Conservation (phyloP, 2,329 filamentous ascomycete species). For the Aschersonia sp. region DNA sequence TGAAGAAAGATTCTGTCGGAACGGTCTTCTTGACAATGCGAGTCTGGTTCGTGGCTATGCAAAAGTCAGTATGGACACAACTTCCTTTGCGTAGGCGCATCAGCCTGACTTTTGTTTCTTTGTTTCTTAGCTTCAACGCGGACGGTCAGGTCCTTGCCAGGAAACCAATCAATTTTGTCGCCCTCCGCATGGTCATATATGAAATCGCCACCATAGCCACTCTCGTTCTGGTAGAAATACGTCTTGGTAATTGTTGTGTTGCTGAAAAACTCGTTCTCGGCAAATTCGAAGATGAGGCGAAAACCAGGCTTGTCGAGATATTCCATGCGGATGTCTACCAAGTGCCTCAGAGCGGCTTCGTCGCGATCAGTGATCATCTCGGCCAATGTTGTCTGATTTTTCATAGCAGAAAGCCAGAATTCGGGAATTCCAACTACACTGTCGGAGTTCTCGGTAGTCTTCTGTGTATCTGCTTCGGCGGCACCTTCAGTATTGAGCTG, state of each 20-base stretch:
- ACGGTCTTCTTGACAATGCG: conserved; percentile 98
- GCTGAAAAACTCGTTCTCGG: conserved; percentile 88
- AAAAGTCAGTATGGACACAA: conserved; percentile 1
- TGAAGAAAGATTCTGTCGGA: conserved; percentile 96
- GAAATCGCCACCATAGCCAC: conserved; percentile 95
- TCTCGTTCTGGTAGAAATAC: conserved; percentile 98
- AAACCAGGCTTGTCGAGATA: conserved; percentile 97
- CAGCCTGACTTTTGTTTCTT: conserved; percentile 86
- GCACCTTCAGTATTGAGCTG: conserved; percentile 54
- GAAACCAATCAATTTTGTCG: conserved; percentile 95
- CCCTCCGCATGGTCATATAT: conserved; percentile 99
- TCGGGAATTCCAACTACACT: conserved; percentile 74
- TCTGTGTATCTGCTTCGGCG: conserved; percentile 38
- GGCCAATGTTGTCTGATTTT: conserved; percentile 92
- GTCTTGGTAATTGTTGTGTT: conserved; percentile 98
- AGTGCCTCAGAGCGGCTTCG: conserved; percentile 78
- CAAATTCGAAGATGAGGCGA: conserved; percentile 94
- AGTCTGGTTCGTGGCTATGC: conserved; percentile 90
- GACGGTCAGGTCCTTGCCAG: conserved; percentile 83
- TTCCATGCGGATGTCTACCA: conserved; percentile 95
- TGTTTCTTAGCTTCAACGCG: conserved; percentile 98
- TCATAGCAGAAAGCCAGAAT: conserved; percentile 99
- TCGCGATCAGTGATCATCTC: conserved; percentile 99
- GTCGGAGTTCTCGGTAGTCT: conserved; percentile 41
- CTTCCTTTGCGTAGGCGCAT: neutral